Evolutionary conservation across 805 yeast species (phyloP).

Genomic region (Dipodascus geniculatus): DNA sequence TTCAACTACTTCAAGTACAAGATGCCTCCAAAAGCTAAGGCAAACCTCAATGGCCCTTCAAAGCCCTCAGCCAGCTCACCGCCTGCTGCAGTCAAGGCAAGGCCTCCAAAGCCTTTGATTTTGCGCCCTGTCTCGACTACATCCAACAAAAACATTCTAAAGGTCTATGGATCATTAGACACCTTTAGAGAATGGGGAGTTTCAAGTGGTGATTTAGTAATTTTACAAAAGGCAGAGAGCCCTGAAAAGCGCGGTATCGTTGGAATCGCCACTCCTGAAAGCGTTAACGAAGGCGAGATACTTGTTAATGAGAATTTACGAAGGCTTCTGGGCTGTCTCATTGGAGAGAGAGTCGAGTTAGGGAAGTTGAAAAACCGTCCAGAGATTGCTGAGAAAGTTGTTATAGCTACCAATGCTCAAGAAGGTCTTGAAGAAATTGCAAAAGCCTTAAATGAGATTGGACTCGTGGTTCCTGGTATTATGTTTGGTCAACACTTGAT

Average conservation of each 20-base stretch:
- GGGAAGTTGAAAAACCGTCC: slow-evolving; percentile 39
- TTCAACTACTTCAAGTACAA: too few relatives aligned
- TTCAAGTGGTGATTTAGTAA: slow-evolving; percentile 20
- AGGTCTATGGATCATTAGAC: slow-evolving; percentile 18
- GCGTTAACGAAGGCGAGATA: slow-evolving; percentile 15
- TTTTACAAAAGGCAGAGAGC: slow-evolving; percentile 9
- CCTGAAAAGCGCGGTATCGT: slow-evolving; percentile 9
- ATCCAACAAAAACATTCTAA: slow-evolving; percentile 8
- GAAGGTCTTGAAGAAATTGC: slow-evolving; percentile 17
- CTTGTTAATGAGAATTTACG: slow-evolving; percentile 25
- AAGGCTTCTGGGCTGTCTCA: slow-evolving; percentile 30
- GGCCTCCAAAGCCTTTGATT: slow-evolving; percentile 10
- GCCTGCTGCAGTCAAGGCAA: not conserved
- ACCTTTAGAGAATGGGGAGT: slow-evolving; percentile 16
- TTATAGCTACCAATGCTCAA: slow-evolving; percentile 24
- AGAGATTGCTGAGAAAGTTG: slow-evolving; percentile 28
- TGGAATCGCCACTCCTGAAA: slow-evolving; percentile 21
- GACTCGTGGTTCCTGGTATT: slow-evolving; percentile 18
- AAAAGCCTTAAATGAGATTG: slow-evolving; percentile 28
- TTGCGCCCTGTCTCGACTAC: slow-evolving; percentile 17
- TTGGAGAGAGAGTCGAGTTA: slow-evolving; percentile 43
- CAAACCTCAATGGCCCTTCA: not conserved
- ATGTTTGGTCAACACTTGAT: slow-evolving; percentile 19
- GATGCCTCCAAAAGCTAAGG: not conserved
- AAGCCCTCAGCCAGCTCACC: not conserved